Evolutionary conservation across 306 rosid species (phyloP).

Genomic region (Luffa aegyptiaca): DNA sequence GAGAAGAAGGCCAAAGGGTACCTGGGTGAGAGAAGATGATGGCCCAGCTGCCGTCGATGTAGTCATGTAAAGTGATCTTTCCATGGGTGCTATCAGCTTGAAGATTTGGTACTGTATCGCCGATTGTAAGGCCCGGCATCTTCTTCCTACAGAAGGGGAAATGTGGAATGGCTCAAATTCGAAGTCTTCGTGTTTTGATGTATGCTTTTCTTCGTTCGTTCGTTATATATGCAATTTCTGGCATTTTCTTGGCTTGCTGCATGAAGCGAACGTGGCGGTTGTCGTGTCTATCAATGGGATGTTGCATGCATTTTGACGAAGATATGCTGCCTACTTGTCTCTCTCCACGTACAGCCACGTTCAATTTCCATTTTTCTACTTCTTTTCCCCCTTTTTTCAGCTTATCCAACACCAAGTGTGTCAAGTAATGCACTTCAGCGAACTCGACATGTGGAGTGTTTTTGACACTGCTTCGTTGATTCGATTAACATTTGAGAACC

Average conservation of each 20-base stretch:
- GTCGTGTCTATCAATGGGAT: neutral
- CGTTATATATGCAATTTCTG: slow-evolving; percentile 2
- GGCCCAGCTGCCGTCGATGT: slow-evolving; percentile 44
- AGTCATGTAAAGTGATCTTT: slow-evolving; percentile 45
- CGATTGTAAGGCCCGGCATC: slow-evolving; percentile 82
- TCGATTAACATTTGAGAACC: neutral
- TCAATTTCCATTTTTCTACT: neutral
- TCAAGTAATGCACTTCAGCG: neutral
- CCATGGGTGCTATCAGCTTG: slow-evolving; percentile 67
- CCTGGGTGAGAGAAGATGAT: slow-evolving; percentile 89
- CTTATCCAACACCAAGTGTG: neutral
- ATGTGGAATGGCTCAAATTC: neutral
- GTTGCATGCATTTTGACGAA: neutral
- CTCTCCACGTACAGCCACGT: neutral
- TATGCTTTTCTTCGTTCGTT: neutral
- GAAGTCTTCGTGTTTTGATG: neutral
- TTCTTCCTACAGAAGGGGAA: neutral
- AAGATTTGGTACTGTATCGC: slow-evolving; percentile 65
- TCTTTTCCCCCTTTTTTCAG: neutral
- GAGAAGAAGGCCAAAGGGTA: neutral
- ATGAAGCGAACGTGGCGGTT: slow-evolving; percentile 71
- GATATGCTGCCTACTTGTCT: neutral
- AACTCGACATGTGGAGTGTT: neutral
- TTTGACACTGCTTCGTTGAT: neutral
- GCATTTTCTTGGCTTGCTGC: slow-evolving; percentile 21